Conservation (phyloP, 441 rosid species). For the Breynia disticha region DNA sequence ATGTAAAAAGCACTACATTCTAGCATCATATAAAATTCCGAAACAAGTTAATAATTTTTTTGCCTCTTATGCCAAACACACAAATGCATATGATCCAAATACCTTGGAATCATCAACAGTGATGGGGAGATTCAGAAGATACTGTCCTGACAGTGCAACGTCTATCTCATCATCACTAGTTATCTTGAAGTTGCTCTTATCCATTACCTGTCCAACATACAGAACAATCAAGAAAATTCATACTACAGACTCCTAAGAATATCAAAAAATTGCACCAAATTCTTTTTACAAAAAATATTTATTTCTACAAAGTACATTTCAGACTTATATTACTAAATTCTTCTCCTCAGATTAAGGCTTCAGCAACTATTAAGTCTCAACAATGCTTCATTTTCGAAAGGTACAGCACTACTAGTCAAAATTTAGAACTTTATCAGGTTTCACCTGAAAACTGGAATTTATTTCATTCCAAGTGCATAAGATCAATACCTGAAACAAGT, state of each 20-base stretch:
- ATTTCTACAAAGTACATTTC: too few relatives aligned
- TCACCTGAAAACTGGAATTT: too few relatives aligned
- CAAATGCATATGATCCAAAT: neutral
- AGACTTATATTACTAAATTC: neutral
- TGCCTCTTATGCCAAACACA: neutral
- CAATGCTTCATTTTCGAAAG: neutral
- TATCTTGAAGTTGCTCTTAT: constrained; percentile 85
- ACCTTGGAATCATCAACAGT: constrained; percentile 84
- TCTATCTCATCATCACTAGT: constrained; percentile 71
- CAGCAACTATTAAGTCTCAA: too few relatives aligned
- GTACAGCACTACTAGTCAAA: neutral
- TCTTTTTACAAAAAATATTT: too few relatives aligned
- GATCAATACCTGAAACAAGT: constrained; percentile 53
- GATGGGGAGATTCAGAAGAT: constrained; percentile 80
- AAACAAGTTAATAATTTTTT: neutral
- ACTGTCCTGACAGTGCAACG: constrained; percentile 79
- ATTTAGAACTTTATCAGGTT: neutral
- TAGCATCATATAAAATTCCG: too few relatives aligned
- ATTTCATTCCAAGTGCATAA: neutral
- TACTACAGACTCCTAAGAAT: neutral
- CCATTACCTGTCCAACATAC: constrained; percentile 48
- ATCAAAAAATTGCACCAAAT: neutral
- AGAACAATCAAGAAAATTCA: neutral
- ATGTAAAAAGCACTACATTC: neutral
- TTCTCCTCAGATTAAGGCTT: neutral